Conservation (phyloP, 1,284 basidiomycete genomes). For the Trametes pubescens region DNA sequence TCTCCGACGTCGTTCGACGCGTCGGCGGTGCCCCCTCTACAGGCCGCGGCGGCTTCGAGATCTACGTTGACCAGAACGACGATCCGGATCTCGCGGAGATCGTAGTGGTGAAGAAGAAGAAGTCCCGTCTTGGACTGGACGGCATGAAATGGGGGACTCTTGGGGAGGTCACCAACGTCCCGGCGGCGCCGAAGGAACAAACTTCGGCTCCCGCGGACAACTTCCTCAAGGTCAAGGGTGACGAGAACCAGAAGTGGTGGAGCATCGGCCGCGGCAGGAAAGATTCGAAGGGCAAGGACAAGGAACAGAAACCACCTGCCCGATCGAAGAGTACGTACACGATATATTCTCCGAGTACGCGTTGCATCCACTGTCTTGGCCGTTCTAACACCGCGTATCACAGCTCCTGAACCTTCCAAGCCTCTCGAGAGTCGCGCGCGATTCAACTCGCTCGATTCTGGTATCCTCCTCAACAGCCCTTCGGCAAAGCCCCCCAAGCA, state of each 20-base stretch:
- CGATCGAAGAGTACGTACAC: conserved; percentile 54
- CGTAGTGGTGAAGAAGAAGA: conserved; percentile 81
- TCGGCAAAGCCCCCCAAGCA: conserved; percentile 24
- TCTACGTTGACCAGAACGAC: conserved; percentile 72
- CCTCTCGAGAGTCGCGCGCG: conserved; percentile 50
- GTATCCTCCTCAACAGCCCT: conserved; percentile 53
- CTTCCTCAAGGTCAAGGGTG: conserved; percentile 58
- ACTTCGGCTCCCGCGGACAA: conserved; percentile 36
- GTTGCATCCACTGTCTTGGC: background rate
- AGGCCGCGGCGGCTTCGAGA: conserved; percentile 65
- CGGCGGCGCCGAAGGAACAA: conserved; percentile 38
- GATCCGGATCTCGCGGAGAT: conserved; percentile 75
- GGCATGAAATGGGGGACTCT: conserved; percentile 65
- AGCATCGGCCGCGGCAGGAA: conserved; percentile 74
- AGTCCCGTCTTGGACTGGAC: conserved; percentile 68
- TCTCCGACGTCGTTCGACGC: conserved; percentile 68
- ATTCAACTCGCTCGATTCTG: conserved; percentile 73
- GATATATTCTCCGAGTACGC: conserved; percentile 32
- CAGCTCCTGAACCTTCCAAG: conserved; percentile 59
- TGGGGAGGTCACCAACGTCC: conserved; percentile 69
- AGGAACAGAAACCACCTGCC: conserved; percentile 48
- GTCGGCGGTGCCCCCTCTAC: conserved; percentile 55
- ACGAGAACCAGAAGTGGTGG: conserved; percentile 80
- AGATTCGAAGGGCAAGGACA: conserved; percentile 59
- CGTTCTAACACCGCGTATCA: background rate